Conservation (phyloP, 1,284 basidiomycete species). For the Cryptococcus hybrid region DNA sequence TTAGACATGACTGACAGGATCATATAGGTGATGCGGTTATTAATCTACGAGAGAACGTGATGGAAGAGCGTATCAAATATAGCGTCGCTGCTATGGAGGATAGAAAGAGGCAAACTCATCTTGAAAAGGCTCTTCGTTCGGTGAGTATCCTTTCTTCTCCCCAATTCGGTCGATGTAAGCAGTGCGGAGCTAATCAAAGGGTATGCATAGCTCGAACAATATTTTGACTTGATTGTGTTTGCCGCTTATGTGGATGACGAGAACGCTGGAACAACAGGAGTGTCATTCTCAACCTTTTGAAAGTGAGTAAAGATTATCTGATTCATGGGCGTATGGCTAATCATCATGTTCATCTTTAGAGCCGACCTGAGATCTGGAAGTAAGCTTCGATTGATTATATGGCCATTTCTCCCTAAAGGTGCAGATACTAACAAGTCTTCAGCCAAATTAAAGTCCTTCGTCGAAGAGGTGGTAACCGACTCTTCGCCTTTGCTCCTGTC, state of each 20-base stretch:
- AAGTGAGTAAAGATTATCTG: background rate
- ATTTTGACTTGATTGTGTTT: constrained; percentile 93
- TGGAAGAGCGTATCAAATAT: constrained; percentile 78
- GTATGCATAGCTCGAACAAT: constrained; percentile 54
- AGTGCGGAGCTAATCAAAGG: background rate
- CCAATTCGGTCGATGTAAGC: background rate
- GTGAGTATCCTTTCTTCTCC: constrained; percentile 12
- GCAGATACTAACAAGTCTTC: too few relatives aligned
- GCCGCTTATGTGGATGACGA: constrained; percentile 80
- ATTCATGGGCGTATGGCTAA: constrained; percentile 6
- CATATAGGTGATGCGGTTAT: constrained; percentile 73
- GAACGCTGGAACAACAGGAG: constrained; percentile 61
- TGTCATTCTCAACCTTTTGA: constrained; percentile 79
- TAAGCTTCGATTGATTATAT: constrained; percentile 53
- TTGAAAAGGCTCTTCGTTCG: constrained; percentile 52
- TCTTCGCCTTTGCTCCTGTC: constrained; percentile 85
- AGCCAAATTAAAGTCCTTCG: constrained; percentile 74
- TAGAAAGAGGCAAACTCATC: constrained; percentile 49
- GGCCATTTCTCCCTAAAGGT: constrained; percentile 1
- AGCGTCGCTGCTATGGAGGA: constrained; percentile 75
- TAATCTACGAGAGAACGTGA: constrained; percentile 84
- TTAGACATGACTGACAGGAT: background rate
- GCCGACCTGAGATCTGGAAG: constrained; percentile 89
- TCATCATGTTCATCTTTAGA: constrained; percentile 45
- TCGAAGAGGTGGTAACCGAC: constrained; percentile 70